Percentiles rank a stretch among this genome's conserved stretches.
phyloP scores from a whole-genome alignment of 768 basidiomycete species.

The Boletus bicolor region DNA sequence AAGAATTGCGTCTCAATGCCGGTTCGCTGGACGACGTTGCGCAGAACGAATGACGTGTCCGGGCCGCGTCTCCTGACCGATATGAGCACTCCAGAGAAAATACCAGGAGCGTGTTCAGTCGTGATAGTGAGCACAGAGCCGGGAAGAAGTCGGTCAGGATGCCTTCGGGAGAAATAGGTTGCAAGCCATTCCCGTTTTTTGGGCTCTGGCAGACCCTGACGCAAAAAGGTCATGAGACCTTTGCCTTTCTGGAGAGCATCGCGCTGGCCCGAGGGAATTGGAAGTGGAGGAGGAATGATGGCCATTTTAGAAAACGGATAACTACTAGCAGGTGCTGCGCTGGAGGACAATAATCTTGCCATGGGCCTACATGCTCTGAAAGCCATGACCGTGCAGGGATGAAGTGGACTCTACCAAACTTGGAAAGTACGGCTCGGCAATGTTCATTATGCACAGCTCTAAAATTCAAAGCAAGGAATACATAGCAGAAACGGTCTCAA shows the following conservation, averaged over 20 bases:
- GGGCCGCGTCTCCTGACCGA: conserved; percentile 77
- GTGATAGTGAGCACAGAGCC: conserved; percentile 86
- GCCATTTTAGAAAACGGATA: conserved; percentile 79
- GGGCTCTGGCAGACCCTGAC: conserved; percentile 58
- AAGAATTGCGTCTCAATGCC: conserved; percentile 94
- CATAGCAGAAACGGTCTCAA: conserved; percentile 22
- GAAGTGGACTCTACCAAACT: conserved; percentile 13
- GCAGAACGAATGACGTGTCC: conserved; percentile 83
- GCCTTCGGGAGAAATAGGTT: conserved; percentile 68
- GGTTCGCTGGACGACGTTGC: conserved; percentile 87
- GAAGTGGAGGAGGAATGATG: conserved; percentile 47
- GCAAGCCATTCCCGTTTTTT: conserved; percentile 68
- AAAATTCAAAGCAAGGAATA: conserved; percentile 29
- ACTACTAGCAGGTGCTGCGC: conserved; percentile 1
- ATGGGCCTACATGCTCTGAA: conserved; percentile 9
- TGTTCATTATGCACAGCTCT: conserved; percentile 30
- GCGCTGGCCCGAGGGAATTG: conserved; percentile 35
- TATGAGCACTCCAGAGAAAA: conserved; percentile 88
- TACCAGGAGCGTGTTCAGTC: conserved; percentile 71
- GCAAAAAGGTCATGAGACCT: conserved; percentile 75
- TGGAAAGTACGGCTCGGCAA: conserved; percentile 1
- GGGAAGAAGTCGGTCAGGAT: conserved; percentile 64
- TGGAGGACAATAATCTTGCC: conserved; percentile 26
- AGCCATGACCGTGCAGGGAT: conserved; percentile 9
- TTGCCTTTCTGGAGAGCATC: conserved; percentile 59